Conservation (phyloP, 1,139 yeast genomes). For the Yamadazyma kanchanaburiensis region DNA sequence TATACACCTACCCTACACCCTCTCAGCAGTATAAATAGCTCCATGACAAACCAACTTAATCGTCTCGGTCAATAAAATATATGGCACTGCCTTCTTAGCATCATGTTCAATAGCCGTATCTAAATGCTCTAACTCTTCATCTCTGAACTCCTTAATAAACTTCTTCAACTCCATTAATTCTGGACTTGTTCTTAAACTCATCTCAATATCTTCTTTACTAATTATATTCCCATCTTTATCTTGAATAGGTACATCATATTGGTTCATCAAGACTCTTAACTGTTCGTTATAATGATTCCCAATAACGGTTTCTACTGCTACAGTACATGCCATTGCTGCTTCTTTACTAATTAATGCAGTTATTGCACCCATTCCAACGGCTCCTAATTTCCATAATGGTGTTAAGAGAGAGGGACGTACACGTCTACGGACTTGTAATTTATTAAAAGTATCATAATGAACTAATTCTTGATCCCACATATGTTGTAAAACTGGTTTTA, state of each 20-base stretch:
- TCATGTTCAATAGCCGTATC: conserved; percentile 91
- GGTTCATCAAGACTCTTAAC: conserved; percentile 67
- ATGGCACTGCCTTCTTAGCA: conserved; percentile 91
- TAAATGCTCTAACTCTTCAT: conserved; percentile 92
- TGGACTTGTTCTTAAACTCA: conserved; percentile 35
- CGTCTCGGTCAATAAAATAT: conserved; percentile 79
- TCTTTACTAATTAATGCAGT: conserved; percentile 88
- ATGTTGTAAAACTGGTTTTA: conserved; percentile 73
- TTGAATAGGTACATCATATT: conserved; percentile 45
- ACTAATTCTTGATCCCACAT: conserved; percentile 99
- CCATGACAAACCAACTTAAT: conserved; percentile 78
- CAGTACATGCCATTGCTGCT: conserved; percentile 99
- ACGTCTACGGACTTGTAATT: conserved; percentile 68
- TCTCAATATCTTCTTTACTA: conserved; percentile 16
- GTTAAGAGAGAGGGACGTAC: conserved; percentile 90
- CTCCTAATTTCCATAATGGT: conserved; percentile 92
- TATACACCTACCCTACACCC: conserved; percentile 38
- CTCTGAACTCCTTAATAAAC: conserved; percentile 75
- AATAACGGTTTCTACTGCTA: conserved; percentile 97
- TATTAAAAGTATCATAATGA: conserved; percentile 83
- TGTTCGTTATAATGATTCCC: conserved; percentile 96
- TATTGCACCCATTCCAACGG: conserved; percentile 78
- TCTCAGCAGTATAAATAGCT: conserved; percentile 93
- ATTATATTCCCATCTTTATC: conserved; percentile 39
- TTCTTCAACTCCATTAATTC: conserved; percentile 61